Conservation (phyloP, 352 stramenopile genomes). For the Phytophthora chlamydospora region DNA sequence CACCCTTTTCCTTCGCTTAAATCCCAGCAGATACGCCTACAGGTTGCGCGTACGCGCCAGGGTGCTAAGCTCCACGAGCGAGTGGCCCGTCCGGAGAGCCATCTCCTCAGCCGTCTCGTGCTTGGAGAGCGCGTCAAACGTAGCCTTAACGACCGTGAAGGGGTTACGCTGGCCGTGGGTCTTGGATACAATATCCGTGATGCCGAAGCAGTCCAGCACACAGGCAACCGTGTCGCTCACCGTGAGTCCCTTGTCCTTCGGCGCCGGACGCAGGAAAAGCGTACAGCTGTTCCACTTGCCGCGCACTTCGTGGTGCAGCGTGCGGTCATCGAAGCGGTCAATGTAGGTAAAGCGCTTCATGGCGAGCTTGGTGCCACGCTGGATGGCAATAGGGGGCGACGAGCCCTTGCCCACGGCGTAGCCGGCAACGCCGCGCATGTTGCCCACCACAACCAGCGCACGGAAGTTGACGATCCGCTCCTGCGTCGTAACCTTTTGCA, state of each 20-base stretch:
- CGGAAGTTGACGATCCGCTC: constrained; percentile 94
- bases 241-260: constrained; percentile 73
- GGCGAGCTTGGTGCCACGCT: constrained; percentile 88
- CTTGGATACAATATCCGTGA: constrained; percentile 93
- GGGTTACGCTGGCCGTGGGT: constrained; percentile 94
- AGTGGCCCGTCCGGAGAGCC: constrained; percentile 92
- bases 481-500: constrained; percentile 91
- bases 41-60: constrained; percentile 73
- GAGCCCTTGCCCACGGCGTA: constrained; percentile 94
- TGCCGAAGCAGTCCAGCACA: constrained; percentile 91
- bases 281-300: constrained; percentile 97
- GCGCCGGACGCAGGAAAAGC: constrained; percentile 86
- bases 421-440: constrained; percentile 91
- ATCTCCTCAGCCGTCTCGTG: constrained; percentile 95
- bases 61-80: constrained; percentile 81
- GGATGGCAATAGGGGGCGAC: constrained; percentile 88
- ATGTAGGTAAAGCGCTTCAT: constrained; percentile 96
- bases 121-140: constrained; percentile 94
- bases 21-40: constrained; percentile 43
- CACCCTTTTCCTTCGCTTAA: constrained; percentile 27
- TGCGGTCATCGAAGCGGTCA: constrained; percentile 93
- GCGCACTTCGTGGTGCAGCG: constrained; percentile 91
- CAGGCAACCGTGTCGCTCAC: constrained; percentile 85
- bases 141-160: constrained; percentile 95
- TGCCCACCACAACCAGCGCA: constrained; percentile 93